Conservation (phyloP, 805 yeast species). For the Saccharomycopsis fermentans region DNA sequence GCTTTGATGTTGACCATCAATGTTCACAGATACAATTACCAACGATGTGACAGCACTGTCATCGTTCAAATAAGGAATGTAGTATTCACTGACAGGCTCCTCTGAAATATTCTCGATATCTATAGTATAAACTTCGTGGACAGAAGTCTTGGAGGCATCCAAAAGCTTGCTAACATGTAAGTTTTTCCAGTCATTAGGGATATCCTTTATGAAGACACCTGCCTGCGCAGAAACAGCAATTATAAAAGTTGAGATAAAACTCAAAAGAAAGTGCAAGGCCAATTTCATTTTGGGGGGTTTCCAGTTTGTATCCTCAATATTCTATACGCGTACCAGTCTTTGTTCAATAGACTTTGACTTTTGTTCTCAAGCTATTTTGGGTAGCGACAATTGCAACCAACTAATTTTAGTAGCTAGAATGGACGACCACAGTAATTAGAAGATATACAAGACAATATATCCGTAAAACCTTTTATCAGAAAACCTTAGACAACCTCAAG, state of each 20-base stretch:
- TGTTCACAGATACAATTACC: constrained; percentile 21
- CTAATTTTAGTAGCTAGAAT: too few relatives aligned
- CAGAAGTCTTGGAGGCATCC: constrained; percentile 59
- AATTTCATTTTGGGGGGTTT: constrained; percentile 2
- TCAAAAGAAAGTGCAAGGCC: not conserved
- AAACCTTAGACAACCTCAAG: too few relatives aligned
- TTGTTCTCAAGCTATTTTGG: too few relatives aligned
- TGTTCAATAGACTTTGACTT: too few relatives aligned
- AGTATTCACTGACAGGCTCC: constrained; percentile 46
- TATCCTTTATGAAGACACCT: not conserved
- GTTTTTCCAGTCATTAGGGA: constrained; percentile 37
- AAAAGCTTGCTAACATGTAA: constrained; percentile 42
- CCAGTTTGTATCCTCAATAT: too few relatives aligned
- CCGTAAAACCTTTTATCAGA: too few relatives aligned
- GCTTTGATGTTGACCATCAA: not conserved
- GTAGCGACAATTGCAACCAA: too few relatives aligned
- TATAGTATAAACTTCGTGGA: constrained; percentile 49
- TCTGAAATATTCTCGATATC: constrained; percentile 48
- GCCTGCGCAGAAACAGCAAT: not conserved
- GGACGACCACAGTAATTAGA: too few relatives aligned
- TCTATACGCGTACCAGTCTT: too few relatives aligned
- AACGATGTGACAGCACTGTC: constrained; percentile 29
- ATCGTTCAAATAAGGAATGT: constrained; percentile 41
- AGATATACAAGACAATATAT: too few relatives aligned
- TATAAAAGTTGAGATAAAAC: not conserved